phyloP scores from a whole-genome alignment of 306 rosid genomes.

The Begonia fuchsioides region DNA sequence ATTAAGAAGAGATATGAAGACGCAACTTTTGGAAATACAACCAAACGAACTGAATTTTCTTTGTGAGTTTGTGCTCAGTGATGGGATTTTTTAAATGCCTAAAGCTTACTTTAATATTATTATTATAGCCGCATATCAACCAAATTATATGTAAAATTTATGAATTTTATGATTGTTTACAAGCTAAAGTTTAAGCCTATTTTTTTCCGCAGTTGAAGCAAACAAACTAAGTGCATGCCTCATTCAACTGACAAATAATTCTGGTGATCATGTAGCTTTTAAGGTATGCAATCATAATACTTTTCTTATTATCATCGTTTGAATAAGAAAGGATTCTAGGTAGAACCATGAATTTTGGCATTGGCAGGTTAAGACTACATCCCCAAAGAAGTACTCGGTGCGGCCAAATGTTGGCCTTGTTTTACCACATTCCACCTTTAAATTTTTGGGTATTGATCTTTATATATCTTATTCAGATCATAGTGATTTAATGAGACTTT shows the following conservation, averaged over 20 bases:
- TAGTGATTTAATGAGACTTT: not conserved
- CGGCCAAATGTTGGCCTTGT: slow-evolving; percentile 73
- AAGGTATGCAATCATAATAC: slow-evolving; percentile 22
- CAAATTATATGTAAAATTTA: not conserved
- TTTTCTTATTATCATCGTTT: not conserved
- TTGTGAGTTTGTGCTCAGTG: slow-evolving; percentile 55
- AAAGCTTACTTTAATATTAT: too few relatives aligned
- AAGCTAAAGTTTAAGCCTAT: not conserved
- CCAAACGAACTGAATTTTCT: slow-evolving; percentile 58
- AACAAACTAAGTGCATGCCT: slow-evolving; percentile 39
- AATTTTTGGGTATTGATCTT: slow-evolving; percentile 47
- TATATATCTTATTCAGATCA: not conserved
- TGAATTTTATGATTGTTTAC: not conserved
- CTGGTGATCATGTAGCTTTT: slow-evolving; percentile 27
- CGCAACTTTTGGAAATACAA: slow-evolving; percentile 44
- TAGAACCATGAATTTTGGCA: not conserved
- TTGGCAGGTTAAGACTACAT: slow-evolving; percentile 74
- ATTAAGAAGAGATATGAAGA: slow-evolving; percentile 29
- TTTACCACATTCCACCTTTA: slow-evolving; percentile 37
- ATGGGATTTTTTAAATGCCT: too few relatives aligned
- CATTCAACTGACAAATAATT: slow-evolving; percentile 29
- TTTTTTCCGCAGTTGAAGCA: slow-evolving; percentile 25
- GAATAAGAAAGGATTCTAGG: too few relatives aligned
- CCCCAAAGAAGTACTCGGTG: slow-evolving; percentile 72
- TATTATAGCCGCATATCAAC: not conserved